A percentile compares a stretch with the other conserved stretches of the same genome.
Evolutionary conservation across 352 stramenopile genomes (phyloP).

Genomic region (Thalassiosira hispida): DNA sequence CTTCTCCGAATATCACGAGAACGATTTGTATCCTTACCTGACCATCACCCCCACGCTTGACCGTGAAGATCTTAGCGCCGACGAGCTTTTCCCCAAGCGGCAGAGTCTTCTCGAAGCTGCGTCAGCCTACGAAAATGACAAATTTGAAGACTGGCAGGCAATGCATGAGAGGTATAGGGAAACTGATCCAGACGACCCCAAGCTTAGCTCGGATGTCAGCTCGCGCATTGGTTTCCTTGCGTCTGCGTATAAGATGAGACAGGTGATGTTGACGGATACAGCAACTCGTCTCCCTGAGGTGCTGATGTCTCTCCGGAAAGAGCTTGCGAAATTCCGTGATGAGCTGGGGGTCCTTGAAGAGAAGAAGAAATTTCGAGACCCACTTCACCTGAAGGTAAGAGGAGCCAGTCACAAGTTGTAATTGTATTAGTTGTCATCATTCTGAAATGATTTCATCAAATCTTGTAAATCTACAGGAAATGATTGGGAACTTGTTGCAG

Average conservation of each 20-base stretch:
- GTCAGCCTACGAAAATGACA: slow-evolving; percentile 54
- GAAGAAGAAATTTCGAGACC: slow-evolving; percentile 63
- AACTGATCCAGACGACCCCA: slow-evolving; percentile 50
- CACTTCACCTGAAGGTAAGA: slow-evolving; percentile 46
- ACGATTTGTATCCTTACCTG: slow-evolving; percentile 65
- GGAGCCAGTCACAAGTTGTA: slow-evolving; percentile 3
- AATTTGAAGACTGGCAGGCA: slow-evolving; percentile 62
- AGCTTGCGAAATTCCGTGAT: slow-evolving; percentile 40
- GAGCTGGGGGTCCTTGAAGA: slow-evolving; percentile 58
- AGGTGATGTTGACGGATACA: slow-evolving; percentile 78
- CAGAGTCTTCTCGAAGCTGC: slow-evolving; percentile 58
- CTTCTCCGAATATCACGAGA: slow-evolving; percentile 73
- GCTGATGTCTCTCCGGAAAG: slow-evolving; percentile 52
- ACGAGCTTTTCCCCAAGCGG: slow-evolving; percentile 59
- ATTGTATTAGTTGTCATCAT: too few species aligned
- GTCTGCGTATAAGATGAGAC: slow-evolving; percentile 69
- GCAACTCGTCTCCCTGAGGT: slow-evolving; percentile 74
- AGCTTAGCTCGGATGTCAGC: slow-evolving; percentile 33
- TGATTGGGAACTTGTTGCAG: slow-evolving; percentile 62
- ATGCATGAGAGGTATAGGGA: slow-evolving; percentile 54
- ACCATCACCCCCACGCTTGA: slow-evolving; percentile 76
- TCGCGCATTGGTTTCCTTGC: slow-evolving; percentile 60
- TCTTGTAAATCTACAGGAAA: slow-evolving; percentile 20
- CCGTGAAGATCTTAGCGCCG: slow-evolving; percentile 62
- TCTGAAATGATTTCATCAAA: too few species aligned